Base-by-base conservation (phyloP, 1,139 yeast genomes). In the Kluyveromyces sp. region DNA sequence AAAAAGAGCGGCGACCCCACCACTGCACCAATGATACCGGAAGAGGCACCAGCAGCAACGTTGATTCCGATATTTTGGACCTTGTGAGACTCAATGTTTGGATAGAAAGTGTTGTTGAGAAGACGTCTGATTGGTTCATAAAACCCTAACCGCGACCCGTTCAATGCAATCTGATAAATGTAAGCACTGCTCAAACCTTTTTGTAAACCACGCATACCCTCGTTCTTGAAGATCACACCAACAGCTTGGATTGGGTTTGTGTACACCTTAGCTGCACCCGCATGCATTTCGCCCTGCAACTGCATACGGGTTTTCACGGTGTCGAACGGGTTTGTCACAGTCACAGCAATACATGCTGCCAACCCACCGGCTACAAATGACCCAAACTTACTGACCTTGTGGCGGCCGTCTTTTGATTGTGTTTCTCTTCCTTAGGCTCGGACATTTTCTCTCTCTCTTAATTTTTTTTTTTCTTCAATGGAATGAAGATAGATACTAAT, bases 291-390 rank as follows among this genome's bases (percentile, higher is more conserved):
- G 47, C 98, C 98, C 67, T 92, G 97, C 38, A 92, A 72, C 66
- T 92, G 98, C 95, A 92, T 86, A 67, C 97, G 74, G 3, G 95
- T 92, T 69, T 92, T 92, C 60, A 90, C 88, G 54, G 92, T 73
- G 63, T 92, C 98, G 50, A 92, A 84, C 6, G 98, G 98, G 62
- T 92, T 92, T 7, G 97, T 90, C 65, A 90, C 84, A 0, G 97
- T 92, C 35, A 92, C 98, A 0, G 98, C 97, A 45, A 95, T 95
- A 70, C 97, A 90, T 3, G 97, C 97, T 1, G 98, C 98, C 7
- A 88, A 55, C 4, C 96, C 96, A 48, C 97, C 98, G 10, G 97
- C 97, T 4, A 83, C 62, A 58, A 90, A 89, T 3, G 97, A 95
- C 28, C 96, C 96, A 7, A 77, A 57, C 40, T 74, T 68, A 33